Evolutionary conservation across 2,329 filamentous ascomycete genomes (phyloP), one percentile per base, ranked within the genome.

Genomic region (Claviceps digitariae): DNA sequence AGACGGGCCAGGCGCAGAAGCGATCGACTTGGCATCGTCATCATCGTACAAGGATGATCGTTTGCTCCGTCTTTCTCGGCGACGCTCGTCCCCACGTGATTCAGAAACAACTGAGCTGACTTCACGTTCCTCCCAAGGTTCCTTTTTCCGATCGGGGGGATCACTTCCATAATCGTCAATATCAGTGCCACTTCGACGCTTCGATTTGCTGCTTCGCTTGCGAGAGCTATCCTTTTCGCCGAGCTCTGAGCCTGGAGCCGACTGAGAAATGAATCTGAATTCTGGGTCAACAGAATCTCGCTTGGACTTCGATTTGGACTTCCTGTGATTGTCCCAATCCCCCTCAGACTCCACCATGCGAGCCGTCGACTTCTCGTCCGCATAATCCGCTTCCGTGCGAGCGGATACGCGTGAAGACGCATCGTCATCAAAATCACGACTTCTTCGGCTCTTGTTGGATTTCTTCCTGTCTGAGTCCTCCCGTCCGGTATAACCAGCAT

Each of bases 51-150:
- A 46, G 21, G 54, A 56, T 21, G 55, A 56, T 27, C 50, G 43
- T 34, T 54, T 57, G 38, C 55, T 56, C 52, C 68, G 66, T 55
- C 64, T 66, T 49, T 72, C 71, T 10, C 61, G 62, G 41, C 59
- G 62, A 23, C 59, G 60, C 38, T 66, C 65, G 17, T 68, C 63
- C 17, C 61, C 59, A 21, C 66, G 66, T 41, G 69, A 66, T 50
- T 73, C 74, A 6, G 77, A 78, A 5, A 75, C 70, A 13, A 76
- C 69, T 34, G 76, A 79, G 55, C 68, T 71, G 21, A 73, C 69
- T 43, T 76, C 74, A n/a, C 69, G 69, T 53, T 75, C 71, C 27
- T 73, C 67, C 52, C 69, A 72, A 2, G 60, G 63, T n/a, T 70
- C 69, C 3, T 63, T 65, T 46, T 62, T 66, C 57, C 65, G 66